These are phyloP conservation scores for Malbranchea cinnamomea DNA, from an alignment of 2,329 filamentous ascomycete species.

Conservation along the genomic window DNA sequence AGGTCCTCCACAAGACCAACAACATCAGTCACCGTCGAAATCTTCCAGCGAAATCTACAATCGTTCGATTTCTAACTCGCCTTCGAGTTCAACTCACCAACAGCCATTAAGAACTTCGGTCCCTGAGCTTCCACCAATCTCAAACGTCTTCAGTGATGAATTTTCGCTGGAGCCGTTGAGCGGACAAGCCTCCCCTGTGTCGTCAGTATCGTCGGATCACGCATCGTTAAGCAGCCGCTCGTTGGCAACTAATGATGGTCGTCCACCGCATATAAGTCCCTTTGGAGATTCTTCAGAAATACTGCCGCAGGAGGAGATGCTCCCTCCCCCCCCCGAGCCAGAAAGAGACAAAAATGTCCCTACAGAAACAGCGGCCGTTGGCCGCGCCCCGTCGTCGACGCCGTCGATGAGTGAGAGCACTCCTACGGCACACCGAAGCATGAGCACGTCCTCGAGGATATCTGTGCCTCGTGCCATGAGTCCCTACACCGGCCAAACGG, in stretches of 20 bases:
- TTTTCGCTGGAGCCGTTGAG: conserved; percentile 31
- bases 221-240: conserved; percentile 2
- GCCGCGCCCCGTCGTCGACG: conserved; percentile 11
- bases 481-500: conserved; percentile 54
- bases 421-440: conserved; percentile 23
- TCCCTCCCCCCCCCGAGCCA: conserved; percentile 16
- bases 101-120: background rate
- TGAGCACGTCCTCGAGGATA: conserved; percentile 31
- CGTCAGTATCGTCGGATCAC: conserved; percentile 4
- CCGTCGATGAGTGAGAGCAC: conserved; percentile 9
- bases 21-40: conserved; percentile 21
- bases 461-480: conserved; percentile 38
- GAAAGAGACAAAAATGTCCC: conserved; percentile 11
- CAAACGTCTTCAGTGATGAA: conserved; percentile 35
- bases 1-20: conserved; percentile 20
- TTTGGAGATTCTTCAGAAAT: conserved; percentile 14
- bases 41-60: conserved; percentile 17
- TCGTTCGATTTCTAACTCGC: conserved; percentile 18
- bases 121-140: conserved; percentile 20
- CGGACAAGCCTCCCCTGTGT: conserved; percentile 15
- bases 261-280: conserved; percentile 3
- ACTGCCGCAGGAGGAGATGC: conserved; percentile 17
- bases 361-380: conserved; percentile 10
- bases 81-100: no score
- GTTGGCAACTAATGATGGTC: conserved; percentile 1